A percentile compares a stretch with the other conserved stretches of the same genome.
Evolutionary conservation across 306 rosid genomes (phyloP).

Genomic region (Delonix regia): DNA sequence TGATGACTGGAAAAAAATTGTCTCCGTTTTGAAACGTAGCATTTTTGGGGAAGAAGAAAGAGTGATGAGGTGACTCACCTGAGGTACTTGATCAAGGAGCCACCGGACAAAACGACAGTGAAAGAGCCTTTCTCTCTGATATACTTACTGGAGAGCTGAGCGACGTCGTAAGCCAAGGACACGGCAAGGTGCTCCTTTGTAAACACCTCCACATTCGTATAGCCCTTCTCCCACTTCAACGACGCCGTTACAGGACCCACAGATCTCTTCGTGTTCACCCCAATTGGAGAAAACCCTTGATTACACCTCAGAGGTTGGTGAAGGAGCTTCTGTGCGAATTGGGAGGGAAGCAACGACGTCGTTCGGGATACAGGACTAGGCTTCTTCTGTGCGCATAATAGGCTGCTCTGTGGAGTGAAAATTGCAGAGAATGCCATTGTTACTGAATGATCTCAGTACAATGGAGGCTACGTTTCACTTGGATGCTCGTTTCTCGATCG

Average conservation of each 20-base stretch:
- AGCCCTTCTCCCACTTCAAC: constrained; percentile 37
- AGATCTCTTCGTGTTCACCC: neutral
- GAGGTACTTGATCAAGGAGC: constrained; percentile 60
- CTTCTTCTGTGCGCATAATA: constrained; percentile 2
- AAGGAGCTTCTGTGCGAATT: neutral
- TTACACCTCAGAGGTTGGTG: neutral
- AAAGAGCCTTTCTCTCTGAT: constrained; percentile 55
- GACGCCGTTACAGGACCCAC: constrained; percentile 31
- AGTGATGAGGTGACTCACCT: constrained; percentile 38
- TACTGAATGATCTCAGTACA: neutral
- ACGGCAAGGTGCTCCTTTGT: constrained; percentile 58
- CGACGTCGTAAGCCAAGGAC: constrained; percentile 60
- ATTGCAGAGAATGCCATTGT: constrained; percentile 40
- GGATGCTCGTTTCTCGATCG: neutral
- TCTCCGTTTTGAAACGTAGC: too few species aligned
- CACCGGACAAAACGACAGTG: constrained; percentile 72
- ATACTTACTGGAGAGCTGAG: constrained; percentile 61
- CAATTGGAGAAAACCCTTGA: neutral
- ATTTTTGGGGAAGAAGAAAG: too few species aligned
- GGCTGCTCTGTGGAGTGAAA: constrained; percentile 28
- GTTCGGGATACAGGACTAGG: neutral
- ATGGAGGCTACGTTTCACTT: neutral
- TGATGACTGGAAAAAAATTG: too few species aligned
- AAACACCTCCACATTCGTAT: constrained; percentile 55
- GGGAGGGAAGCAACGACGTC: constrained; percentile 8